Evolutionary conservation across 1,139 yeast species (phyloP).

Genomic region (Blastobotrys capitulatus): DNA sequence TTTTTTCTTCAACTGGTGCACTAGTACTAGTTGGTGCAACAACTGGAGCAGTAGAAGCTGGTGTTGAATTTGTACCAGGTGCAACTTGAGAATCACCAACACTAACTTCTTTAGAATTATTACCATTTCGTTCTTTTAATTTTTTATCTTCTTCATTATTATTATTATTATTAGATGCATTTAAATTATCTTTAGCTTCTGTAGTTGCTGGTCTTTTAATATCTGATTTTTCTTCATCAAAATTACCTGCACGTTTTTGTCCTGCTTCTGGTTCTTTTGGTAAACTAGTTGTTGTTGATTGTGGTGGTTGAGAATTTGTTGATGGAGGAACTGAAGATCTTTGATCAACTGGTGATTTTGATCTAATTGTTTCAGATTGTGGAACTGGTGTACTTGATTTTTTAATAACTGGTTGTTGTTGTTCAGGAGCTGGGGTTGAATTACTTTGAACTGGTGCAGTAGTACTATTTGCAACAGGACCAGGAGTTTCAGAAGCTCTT

Average conservation of each 20-base stretch:
- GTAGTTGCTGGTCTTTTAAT: constrained; percentile 15
- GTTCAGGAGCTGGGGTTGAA: not conserved
- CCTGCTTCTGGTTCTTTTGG: constrained; percentile 8
- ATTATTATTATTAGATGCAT: constrained; percentile 1
- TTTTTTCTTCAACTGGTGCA: not conserved
- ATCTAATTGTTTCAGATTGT: not conserved
- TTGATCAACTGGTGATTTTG: constrained; percentile 3
- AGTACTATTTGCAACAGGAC: constrained; percentile 11
- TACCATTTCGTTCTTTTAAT: not conserved
- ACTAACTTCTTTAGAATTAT: not conserved
- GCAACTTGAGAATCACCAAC: too few relatives aligned
- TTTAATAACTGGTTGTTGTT: constrained; percentile 6
- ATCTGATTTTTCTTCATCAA: constrained; percentile 13
- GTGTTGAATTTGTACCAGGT: not conserved
- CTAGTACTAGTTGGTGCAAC: not conserved
- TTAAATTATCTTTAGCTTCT: constrained; percentile 12
- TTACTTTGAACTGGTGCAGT: not conserved
- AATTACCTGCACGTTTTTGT: constrained; percentile 15
- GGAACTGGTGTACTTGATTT: not conserved
- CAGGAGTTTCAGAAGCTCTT: not conserved
- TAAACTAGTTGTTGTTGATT: not conserved
- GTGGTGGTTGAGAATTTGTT: not conserved
- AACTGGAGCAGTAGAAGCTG: not conserved
- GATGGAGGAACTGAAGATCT: not conserved
- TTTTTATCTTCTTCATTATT: not conserved